Evolutionary conservation across 2,329 filamentous ascomycete genomes (phyloP).

Genomic region (Beauveria bassiana): DNA sequence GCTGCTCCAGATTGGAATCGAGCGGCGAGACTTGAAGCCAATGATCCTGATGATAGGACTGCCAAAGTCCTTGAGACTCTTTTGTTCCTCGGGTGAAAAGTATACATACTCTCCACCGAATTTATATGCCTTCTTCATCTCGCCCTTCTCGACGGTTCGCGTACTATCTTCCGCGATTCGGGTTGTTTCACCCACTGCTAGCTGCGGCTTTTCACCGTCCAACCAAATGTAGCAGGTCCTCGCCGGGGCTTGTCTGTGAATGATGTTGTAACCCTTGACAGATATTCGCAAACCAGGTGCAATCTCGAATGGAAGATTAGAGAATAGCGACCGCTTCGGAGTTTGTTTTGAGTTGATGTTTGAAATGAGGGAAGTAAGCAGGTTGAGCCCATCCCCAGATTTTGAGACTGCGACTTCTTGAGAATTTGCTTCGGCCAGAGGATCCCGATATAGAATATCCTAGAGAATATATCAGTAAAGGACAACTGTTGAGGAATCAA

Average conservation of each 20-base stretch:
- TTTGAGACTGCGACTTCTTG: constrained; percentile 53
- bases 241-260: constrained; percentile 75
- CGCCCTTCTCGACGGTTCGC: constrained; percentile 66
- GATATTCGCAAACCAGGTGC: constrained; percentile 79
- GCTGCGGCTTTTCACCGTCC: constrained; percentile 75
- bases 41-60: constrained; percentile 78
- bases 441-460: constrained; percentile 86
- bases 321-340: constrained; percentile 78
- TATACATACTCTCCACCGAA: constrained; percentile 87
- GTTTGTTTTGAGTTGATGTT: constrained; percentile 88
- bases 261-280: constrained; percentile 84
- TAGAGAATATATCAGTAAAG: constrained; percentile 23
- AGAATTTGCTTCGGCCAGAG: constrained; percentile 56
- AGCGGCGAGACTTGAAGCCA: constrained; percentile 78
- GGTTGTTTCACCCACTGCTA: constrained; percentile 66
- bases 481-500: neutral
- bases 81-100: constrained; percentile 79
- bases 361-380: constrained; percentile 73
- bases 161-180: constrained; percentile 72
- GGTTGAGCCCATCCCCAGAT: constrained; percentile 65
- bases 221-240: constrained; percentile 84
- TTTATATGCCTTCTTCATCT: constrained; percentile 89
- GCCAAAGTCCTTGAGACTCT: constrained; percentile 70
- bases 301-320: constrained; percentile 78
- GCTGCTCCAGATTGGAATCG: constrained; percentile 76